Conservation (phyloP, 768 basidiomycete species). For the Ephemerocybe angulata region DNA sequence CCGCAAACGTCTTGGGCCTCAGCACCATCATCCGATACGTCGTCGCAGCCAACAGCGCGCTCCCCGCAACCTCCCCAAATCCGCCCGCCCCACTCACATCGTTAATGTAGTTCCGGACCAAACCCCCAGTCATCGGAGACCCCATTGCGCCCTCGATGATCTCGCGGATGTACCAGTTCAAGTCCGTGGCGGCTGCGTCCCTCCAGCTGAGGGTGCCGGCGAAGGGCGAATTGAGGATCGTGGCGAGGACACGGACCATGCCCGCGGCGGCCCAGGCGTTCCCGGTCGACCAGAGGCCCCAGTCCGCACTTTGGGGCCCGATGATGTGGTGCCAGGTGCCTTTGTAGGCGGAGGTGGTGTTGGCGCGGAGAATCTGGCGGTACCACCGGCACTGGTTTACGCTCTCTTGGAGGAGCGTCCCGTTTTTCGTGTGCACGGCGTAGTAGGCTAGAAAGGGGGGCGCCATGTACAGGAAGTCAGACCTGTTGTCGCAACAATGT, state of each 20-base stretch:
- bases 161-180: conserved; percentile 39
- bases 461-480: conserved; percentile 50
- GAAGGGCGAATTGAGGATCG: conserved; percentile 38
- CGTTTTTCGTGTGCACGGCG: conserved; percentile 35
- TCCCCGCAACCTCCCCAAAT: conserved; percentile 44
- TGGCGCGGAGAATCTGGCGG: conserved; percentile 30
- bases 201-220: conserved; percentile 20
- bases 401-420: conserved; percentile 29
- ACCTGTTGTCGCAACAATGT: conserved; percentile 24
- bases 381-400: conserved; percentile 39
- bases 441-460: conserved; percentile 50
- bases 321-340: conserved; percentile 43
- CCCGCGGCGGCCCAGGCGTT: conserved; percentile 75
- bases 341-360: conserved; percentile 22
- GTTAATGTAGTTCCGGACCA: conserved; percentile 41
- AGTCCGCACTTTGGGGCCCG: conserved; percentile 35
- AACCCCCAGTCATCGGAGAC: conserved; percentile 26
- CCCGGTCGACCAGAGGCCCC: conserved; percentile 48
- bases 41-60: conserved; percentile 34
- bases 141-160: conserved; percentile 41
- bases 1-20: conserved; percentile 28
- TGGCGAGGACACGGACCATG: conserved; percentile 56
- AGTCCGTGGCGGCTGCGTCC: conserved; percentile 21
- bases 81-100: conserved; percentile 24
- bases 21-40: conserved; percentile 40